phyloP scores from a whole-genome alignment of 441 rosid species.

The Aquilaria agallochum region DNA sequence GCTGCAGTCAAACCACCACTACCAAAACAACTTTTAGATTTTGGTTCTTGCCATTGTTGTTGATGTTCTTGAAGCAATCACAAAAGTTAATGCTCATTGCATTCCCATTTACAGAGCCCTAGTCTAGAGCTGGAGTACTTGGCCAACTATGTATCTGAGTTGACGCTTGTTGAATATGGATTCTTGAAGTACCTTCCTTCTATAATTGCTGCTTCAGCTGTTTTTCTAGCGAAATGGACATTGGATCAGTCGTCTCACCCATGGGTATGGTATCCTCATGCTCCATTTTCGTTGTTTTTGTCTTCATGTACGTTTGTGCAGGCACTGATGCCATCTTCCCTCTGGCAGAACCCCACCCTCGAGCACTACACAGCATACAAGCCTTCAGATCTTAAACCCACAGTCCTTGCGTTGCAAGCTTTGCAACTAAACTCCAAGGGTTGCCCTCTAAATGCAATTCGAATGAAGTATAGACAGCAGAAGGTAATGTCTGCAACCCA shows the following conservation, averaged over 20 bases:
- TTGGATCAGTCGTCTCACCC: constrained; percentile 59
- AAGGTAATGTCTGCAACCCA: constrained; percentile 30
- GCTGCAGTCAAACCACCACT: not conserved
- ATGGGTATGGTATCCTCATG: constrained; percentile 34
- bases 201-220: constrained; percentile 62
- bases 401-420: constrained; percentile 52
- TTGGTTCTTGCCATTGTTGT: not conserved
- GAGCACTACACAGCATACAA: constrained; percentile 61
- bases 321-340: constrained; percentile 8
- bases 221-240: constrained; percentile 77
- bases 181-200: constrained; percentile 63
- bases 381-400: constrained; percentile 44
- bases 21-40: not conserved
- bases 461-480: constrained; percentile 54
- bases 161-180: constrained; percentile 46
- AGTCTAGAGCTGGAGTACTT: constrained; percentile 53
- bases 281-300: constrained; percentile 15
- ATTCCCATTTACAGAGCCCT: constrained; percentile 39
- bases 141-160: constrained; percentile 59
- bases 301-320: constrained; percentile 7
- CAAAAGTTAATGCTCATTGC: constrained; percentile 10
- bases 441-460: constrained; percentile 50
- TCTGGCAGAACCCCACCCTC: constrained; percentile 52
- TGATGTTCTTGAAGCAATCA: constrained; percentile 10
- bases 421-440: constrained; percentile 50